Percentiles rank a stretch among this genome's conserved stretches.
Evolutionary conservation across 2,329 filamentous ascomycete genomes (phyloP).

Genomic region (Blastomyces silverae): DNA sequence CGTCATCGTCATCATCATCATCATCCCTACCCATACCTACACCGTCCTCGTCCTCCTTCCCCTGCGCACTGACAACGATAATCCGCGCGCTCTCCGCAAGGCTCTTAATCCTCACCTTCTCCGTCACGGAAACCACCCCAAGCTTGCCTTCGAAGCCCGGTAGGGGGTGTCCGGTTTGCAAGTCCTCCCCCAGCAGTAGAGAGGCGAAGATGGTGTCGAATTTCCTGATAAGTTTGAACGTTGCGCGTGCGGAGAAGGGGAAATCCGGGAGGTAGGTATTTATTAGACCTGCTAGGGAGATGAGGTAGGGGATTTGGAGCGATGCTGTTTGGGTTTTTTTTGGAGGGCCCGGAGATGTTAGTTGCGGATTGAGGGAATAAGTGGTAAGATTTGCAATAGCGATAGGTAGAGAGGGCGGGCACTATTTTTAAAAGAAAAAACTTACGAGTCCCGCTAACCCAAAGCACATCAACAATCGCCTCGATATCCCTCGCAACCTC

Average conservation of each 20-base stretch:
- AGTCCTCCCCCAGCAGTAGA: constrained; percentile 60
- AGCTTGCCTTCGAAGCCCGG: constrained; percentile 62
- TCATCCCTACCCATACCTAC: constrained; percentile 28
- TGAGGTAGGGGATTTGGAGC: constrained; percentile 75
- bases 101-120: constrained; percentile 81
- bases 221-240: constrained; percentile 67
- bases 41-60: constrained; percentile 41
- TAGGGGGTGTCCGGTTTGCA: constrained; percentile 57
- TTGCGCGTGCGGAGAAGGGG: constrained; percentile 57
- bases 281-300: constrained; percentile 67
- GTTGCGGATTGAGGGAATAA: not conserved
- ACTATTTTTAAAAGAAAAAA: too few relatives aligned
- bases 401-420: not conserved
- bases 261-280: constrained; percentile 68
- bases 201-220: constrained; percentile 78
- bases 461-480: constrained; percentile 68
- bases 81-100: constrained; percentile 70
- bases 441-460: constrained; percentile 81
- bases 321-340: constrained; percentile 49
- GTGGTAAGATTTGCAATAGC: not conserved
- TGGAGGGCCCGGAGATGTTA: not conserved
- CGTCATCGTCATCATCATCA: constrained; percentile 32
- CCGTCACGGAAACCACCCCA: constrained; percentile 59
- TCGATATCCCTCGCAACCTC: constrained; percentile 71
- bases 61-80: constrained; percentile 58